Base-by-base conservation (phyloP, 257 asterid species). In the Scutellaria barbata region DNA sequence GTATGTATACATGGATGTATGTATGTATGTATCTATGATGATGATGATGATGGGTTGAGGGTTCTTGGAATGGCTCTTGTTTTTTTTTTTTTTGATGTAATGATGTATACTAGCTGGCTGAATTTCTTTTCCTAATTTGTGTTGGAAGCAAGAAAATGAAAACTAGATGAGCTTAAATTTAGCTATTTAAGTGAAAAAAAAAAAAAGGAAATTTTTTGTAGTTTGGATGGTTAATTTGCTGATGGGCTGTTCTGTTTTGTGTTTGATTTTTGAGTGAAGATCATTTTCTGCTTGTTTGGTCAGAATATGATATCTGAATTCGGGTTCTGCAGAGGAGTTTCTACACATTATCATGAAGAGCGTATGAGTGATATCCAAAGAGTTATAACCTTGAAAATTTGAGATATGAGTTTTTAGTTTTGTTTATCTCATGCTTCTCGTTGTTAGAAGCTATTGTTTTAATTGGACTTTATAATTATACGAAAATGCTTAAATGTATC, bases 11-110 rank as follows among this genome's bases (percentile, higher is more conserved):
- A 40, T 50, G 58, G 69, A 14, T 71, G 56, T 39, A 55, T 18
- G 46, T 47, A 55, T 75, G 54, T 51, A n/a, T 18, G 60, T 57
- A 39, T n/a, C n/a, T n/a, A n/a, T 68, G 46, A 16, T 7, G 63
- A n/a, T 16, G 17, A 47, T 79, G 77, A 54, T 71, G 52, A 68
- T 79, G 74, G 70, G 53, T 20, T 25, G 8, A 60, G 76, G 74
- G 33, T 58, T 67, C 63, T 41, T 33, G 66, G 74, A 67, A 57
- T 72, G 74, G 20, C 40, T 40, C 16, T 52, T 42, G 43, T 61
- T 62, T 22, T 22, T 65, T 62, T 22, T 65, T 62, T 51, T 64
- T 54, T 81, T 63, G 83, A 74, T 80, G 79, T 72, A 62, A 37
- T 61, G 75, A 35, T 55, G 8, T 22, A 10, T 7, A 14, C 62